Evolutionary conservation across 768 basidiomycete species (phyloP).

Genomic region (Rubroboletus pulcherrimus): DNA sequence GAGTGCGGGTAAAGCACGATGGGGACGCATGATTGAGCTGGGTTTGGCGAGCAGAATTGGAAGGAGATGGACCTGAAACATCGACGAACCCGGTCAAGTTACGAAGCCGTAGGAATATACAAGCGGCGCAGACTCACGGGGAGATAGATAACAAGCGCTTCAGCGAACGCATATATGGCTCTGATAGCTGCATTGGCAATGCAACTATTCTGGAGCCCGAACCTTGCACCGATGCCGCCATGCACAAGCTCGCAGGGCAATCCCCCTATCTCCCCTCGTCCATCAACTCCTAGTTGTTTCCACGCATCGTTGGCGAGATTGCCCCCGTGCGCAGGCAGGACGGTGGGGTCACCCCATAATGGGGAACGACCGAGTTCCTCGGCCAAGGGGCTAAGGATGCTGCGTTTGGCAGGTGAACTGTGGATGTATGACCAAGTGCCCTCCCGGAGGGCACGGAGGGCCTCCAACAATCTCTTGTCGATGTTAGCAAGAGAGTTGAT

Average conservation of each 20-base stretch:
- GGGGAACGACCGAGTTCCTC: constrained; percentile 54
- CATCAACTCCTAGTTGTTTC: constrained; percentile 51
- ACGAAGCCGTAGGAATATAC: background rate
- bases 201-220: constrained; percentile 55
- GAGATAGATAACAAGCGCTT: constrained; percentile 64
- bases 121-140: constrained; percentile 49
- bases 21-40: constrained; percentile 43
- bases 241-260: constrained; percentile 77
- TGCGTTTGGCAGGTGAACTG: constrained; percentile 36
- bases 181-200: constrained; percentile 54
- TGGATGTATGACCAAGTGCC: constrained; percentile 59
- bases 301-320: constrained; percentile 47
- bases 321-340: constrained; percentile 64
- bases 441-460: constrained; percentile 50
- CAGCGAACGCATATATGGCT: constrained; percentile 51
- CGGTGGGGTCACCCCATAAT: constrained; percentile 58
- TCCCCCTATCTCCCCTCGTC: constrained; percentile 57
- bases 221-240: constrained; percentile 43
- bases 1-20: constrained; percentile 38
- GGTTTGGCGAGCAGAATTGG: constrained; percentile 63
- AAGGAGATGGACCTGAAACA: constrained; percentile 62
- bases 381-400: constrained; percentile 46
- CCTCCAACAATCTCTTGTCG: constrained; percentile 53
- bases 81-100: background rate
- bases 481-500: constrained; percentile 67